phyloP scores from a whole-genome alignment of 306 rosid species.

The Rosa multiflora region DNA sequence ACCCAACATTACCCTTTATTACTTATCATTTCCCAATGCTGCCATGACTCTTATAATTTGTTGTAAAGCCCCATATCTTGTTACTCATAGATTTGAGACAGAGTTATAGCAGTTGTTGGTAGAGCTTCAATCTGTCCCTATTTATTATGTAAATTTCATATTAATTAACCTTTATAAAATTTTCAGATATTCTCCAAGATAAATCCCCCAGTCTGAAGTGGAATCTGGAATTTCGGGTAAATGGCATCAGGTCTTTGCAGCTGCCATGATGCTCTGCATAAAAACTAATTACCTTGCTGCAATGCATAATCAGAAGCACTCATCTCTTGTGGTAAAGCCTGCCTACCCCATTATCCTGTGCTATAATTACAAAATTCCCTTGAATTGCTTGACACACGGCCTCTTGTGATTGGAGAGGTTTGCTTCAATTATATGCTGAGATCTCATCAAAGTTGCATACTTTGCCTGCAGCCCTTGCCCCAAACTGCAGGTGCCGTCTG shows the following conservation, averaged over 20 bases:
- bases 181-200: not conserved
- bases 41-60: conserved; percentile 19
- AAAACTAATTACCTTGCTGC: not conserved
- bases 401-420: not conserved
- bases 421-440: conserved; percentile 10
- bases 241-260: conserved; percentile 9
- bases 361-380: conserved; percentile 27
- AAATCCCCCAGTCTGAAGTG: not conserved
- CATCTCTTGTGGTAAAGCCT: conserved; percentile 7
- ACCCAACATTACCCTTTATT: conserved; percentile 38
- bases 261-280: conserved; percentile 3
- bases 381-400: conserved; percentile 22
- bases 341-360: conserved; percentile 14
- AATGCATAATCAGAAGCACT: conserved; percentile 19
- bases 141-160: not conserved
- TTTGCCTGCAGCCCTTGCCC: conserved; percentile 18
- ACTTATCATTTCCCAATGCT: conserved; percentile 36
- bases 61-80: conserved; percentile 36
- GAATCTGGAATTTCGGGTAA: conserved; percentile 14
- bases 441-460: conserved; percentile 14
- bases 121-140: not conserved
- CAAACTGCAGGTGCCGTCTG: conserved; percentile 27
- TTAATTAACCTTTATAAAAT: not conserved
- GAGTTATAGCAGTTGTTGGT: conserved; percentile 14
- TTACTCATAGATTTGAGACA: conserved; percentile 17